Conservation (phyloP, 257 asterid species). For the Jasminum sambac region DNA sequence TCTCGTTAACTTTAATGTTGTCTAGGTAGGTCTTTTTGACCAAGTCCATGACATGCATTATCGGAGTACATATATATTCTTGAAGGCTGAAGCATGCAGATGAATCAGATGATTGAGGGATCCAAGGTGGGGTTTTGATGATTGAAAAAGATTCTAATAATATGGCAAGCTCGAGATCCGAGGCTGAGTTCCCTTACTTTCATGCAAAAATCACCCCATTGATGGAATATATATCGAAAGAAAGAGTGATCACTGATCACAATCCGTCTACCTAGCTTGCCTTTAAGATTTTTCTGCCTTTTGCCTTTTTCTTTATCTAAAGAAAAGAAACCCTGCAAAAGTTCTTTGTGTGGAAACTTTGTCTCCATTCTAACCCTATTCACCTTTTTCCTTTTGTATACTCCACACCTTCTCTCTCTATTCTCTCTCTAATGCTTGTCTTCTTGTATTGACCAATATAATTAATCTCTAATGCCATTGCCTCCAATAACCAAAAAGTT, state of each 20-base stretch:
- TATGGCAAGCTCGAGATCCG: constrained; percentile 62
- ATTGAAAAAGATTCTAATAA: constrained; percentile 30
- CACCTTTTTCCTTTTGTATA: not conserved
- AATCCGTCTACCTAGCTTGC: constrained; percentile 31
- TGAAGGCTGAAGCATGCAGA: too few relatives aligned
- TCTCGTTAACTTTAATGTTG: constrained; percentile 50
- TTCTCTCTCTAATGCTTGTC: not conserved
- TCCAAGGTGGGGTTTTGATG: constrained; percentile 74
- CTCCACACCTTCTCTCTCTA: not conserved
- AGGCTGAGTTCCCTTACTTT: constrained; percentile 71
- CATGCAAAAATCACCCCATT: constrained; percentile 60
- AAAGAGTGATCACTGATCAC: constrained; percentile 56
- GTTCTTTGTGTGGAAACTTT: constrained; percentile 82
- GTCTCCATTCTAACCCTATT: constrained; percentile 53
- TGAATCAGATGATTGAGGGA: constrained; percentile 60
- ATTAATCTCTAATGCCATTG: constrained; percentile 29
- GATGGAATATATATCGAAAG: constrained; percentile 33
- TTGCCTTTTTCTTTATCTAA: constrained; percentile 48
- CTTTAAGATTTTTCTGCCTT: too few relatives aligned
- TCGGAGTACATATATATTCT: too few relatives aligned
- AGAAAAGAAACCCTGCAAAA: constrained; percentile 61
- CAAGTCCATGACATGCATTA: constrained; percentile 30
- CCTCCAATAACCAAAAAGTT: constrained; percentile 49
- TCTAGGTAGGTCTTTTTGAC: constrained; percentile 56
- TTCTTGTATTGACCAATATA: too few relatives aligned